Evolutionary conservation across 331 rosid species (phyloP), one percentile per base, ranked within the genome.

Genomic region (Telfairia occidentalis): DNA sequence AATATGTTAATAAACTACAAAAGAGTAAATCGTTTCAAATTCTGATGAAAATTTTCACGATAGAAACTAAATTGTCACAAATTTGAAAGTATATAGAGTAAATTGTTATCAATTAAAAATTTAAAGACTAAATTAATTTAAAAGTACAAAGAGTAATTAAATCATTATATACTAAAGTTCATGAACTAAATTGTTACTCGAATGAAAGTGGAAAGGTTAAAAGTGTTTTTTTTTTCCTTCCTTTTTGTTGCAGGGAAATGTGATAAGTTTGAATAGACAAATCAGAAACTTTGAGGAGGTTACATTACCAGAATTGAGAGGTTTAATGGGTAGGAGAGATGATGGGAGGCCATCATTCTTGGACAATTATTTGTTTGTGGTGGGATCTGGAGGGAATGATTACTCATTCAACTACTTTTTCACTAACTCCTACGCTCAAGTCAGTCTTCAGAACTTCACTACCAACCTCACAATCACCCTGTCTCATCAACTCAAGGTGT

Each of bases 371-470:
- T 78, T 84, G 79, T 84, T 84, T 76, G 81, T 84, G 23, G 67
- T 84, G 70, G 87, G 85, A 65, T 76, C 77, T 6, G 87, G 87
- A 49, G 84, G 83, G 9, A 84, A 84, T 70, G 87, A 84, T 76
- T 84, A 81, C 78, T 71, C 85, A 0, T 77, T 81, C 80, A 84
- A 81, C 80, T 81, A 84, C 83, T 84, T 81, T 40, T 9, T 46
- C 3, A 55, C 7, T 18, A 76, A 52, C n/a, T 71, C 82, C 76
- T 30, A 73, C 66, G 32, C 3, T n/a, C 54, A 58, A 34, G 50
- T 76, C 81, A 78, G 57, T 43, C 81, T 81, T 49, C 30, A 59
- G 46, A 49, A 23, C 30, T 84, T 84, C 81, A 84, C 85, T 18
- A 29, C 79, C 48, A 78, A 81, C 45, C 82, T 84, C 15, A 81